Conservation (phyloP, 179 eudicot species). For the Beta macrorhiza region DNA sequence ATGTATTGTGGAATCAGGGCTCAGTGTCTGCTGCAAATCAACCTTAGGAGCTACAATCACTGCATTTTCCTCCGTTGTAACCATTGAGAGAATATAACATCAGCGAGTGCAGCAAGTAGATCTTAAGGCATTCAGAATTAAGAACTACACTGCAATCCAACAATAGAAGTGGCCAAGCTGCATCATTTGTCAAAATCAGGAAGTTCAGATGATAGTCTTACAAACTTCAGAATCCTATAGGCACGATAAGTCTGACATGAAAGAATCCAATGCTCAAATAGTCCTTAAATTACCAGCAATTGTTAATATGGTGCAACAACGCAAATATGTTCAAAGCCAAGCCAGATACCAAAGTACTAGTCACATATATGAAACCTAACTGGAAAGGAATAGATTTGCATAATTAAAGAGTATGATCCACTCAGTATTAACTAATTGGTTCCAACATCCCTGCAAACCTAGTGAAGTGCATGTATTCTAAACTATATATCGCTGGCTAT, state of each 20-base stretch:
- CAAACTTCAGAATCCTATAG: neutral
- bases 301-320: constrained; percentile 6
- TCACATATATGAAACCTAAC: constrained; percentile 1
- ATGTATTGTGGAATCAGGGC: constrained; percentile 39
- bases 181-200: constrained; percentile 3
- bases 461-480: neutral
- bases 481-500: neutral
- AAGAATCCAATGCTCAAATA: constrained; percentile 1
- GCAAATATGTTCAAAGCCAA: neutral
- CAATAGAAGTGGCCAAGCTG: constrained; percentile 10
- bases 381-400: neutral
- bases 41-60: constrained; percentile 33
- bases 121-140: constrained; percentile 18
- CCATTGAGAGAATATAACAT: constrained; percentile 39
- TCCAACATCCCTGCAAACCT: neutral
- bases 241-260: neutral
- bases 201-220: constrained; percentile 18
- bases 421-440: neutral
- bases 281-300: neutral
- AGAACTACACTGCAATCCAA: constrained; percentile 11
- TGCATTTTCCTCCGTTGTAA: constrained; percentile 39
- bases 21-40: constrained; percentile 42
- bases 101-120: constrained; percentile 5
- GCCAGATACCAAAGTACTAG: constrained; percentile 6
- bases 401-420: neutral